phyloP scores from a whole-genome alignment of 768 basidiomycete genomes.

The Suillus discolor region DNA sequence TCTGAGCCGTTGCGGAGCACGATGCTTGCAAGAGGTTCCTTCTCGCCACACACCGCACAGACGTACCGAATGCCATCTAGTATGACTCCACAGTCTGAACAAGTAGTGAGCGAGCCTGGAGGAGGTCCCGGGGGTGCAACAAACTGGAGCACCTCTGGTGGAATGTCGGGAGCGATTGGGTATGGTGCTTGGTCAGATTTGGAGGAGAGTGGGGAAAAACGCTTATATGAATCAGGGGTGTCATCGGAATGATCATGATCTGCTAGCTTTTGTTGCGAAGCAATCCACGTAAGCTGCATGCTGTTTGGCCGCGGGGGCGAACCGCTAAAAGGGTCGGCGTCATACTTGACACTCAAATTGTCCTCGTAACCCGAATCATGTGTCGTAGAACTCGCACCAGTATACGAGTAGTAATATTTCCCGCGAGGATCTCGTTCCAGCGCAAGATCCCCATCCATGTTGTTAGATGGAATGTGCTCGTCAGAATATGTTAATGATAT shows the following conservation, averaged over 20 bases:
- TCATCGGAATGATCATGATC: slow-evolving; percentile 22
- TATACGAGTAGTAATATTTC: slow-evolving; percentile 79
- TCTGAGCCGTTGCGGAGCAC: slow-evolving; percentile 13
- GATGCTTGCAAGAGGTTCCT: slow-evolving; percentile 43
- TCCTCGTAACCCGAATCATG: slow-evolving; percentile 62
- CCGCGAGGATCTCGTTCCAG: slow-evolving; percentile 69
- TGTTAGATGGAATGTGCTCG: slow-evolving; percentile 39
- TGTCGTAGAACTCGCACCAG: slow-evolving; percentile 46
- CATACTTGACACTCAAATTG: slow-evolving; percentile 38
- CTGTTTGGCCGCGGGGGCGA: slow-evolving; percentile 56
- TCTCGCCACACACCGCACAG: slow-evolving; percentile 87
- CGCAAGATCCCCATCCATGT: slow-evolving; percentile 61
- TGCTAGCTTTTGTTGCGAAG: slow-evolving; percentile 46
- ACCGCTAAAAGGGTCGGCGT: slow-evolving; percentile 28
- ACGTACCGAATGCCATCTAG: slow-evolving; percentile 89
- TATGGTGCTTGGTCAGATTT: slow-evolving; percentile 19
- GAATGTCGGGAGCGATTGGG: slow-evolving; percentile 40
- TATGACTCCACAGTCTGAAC: slow-evolving; percentile 76
- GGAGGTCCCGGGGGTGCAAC: slow-evolving; percentile 52
- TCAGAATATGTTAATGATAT: slow-evolving; percentile 34
- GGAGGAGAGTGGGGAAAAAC: slow-evolving; percentile 11
- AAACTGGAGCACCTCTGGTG: slow-evolving; percentile 55
- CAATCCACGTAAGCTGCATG: slow-evolving; percentile 68
- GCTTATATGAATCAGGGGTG: slow-evolving; percentile 16
- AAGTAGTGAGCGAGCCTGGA: slow-evolving; percentile 68